These are phyloP conservation scores for Amauroascus verrucosus DNA, from an alignment of 2,329 filamentous ascomycete species.

Conservation along the genomic window DNA sequence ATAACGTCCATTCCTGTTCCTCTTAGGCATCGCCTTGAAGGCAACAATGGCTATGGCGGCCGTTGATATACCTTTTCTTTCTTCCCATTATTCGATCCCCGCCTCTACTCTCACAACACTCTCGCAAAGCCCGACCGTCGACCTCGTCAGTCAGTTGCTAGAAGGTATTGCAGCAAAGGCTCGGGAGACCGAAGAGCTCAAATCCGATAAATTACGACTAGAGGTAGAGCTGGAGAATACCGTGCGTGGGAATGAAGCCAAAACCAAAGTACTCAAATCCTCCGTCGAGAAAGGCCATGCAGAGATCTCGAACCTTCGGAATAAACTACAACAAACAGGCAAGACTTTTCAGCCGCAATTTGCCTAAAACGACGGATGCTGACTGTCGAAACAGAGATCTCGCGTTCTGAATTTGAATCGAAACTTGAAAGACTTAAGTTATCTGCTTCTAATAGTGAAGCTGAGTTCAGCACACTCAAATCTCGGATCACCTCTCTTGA, in stretches of 20 bases:
- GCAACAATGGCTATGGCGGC: constrained; percentile 45
- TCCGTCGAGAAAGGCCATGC: constrained; percentile 73
- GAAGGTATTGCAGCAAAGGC: constrained; percentile 66
- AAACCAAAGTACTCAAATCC: constrained; percentile 69
- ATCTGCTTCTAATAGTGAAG: constrained; percentile 54
- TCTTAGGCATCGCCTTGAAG: not conserved
- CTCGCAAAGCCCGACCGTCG: constrained; percentile 54
- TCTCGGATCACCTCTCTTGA: constrained; percentile 79
- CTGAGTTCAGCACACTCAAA: constrained; percentile 63
- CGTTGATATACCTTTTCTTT: constrained; percentile 50
- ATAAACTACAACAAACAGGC: constrained; percentile 78
- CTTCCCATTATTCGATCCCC: constrained; percentile 48
- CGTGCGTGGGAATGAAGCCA: constrained; percentile 70
- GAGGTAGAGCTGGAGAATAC: constrained; percentile 92
- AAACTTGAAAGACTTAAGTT: constrained; percentile 71
- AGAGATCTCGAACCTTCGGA: constrained; percentile 70
- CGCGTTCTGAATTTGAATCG: constrained; percentile 63
- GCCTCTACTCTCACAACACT: constrained; percentile 48
- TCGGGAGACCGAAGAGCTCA: constrained; percentile 69
- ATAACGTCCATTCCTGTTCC: not conserved
- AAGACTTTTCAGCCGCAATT: constrained; percentile 17
- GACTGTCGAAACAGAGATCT: constrained; percentile 51
- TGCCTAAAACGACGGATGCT: constrained; percentile 12
- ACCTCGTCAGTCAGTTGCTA: constrained; percentile 67
- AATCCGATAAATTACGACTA: constrained; percentile 75